phyloP scores from a whole-genome alignment of 768 basidiomycete species.

The Lactifluus rugatus region DNA sequence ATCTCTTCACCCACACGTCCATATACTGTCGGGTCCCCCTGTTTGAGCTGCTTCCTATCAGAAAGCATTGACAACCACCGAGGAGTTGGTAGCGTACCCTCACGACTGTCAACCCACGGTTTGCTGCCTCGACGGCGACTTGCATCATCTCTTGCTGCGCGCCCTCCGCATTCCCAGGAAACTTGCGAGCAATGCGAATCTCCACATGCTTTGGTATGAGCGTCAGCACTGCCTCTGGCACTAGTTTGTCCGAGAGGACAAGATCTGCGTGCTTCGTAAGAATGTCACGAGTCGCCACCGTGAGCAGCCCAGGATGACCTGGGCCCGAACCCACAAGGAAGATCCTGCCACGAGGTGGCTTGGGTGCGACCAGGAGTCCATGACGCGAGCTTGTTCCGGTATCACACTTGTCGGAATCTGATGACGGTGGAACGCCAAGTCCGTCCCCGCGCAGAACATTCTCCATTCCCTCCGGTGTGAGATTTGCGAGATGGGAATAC shows the following conservation, averaged over 20 bases:
- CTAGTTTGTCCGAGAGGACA: slow-evolving; percentile 93
- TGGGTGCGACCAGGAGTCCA: slow-evolving; percentile 22
- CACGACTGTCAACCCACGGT: slow-evolving; percentile 74
- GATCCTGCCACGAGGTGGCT: slow-evolving; percentile 51
- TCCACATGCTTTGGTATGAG: slow-evolving; percentile 66
- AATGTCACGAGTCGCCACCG: slow-evolving; percentile 72
- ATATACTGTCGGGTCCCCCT: slow-evolving; percentile 94
- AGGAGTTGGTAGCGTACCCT: slow-evolving; percentile 41
- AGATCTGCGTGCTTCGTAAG: slow-evolving; percentile 75
- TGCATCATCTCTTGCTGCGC: slow-evolving; percentile 95
- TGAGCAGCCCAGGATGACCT: slow-evolving; percentile 88
- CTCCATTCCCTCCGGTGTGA: slow-evolving; percentile 61
- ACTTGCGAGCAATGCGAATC: slow-evolving; percentile 89
- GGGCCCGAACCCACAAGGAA: slow-evolving; percentile 91
- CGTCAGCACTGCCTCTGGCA: slow-evolving; percentile 77
- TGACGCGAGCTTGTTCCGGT: slow-evolving; percentile 20
- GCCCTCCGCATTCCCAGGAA: slow-evolving; percentile 93
- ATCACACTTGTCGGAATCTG: not conserved
- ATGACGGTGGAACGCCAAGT: slow-evolving; percentile 17
- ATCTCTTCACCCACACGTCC: slow-evolving; percentile 94
- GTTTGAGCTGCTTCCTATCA: slow-evolving; percentile 59
- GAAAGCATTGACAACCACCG: not conserved
- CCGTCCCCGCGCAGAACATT: slow-evolving; percentile 41
- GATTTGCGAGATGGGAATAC: slow-evolving; percentile 57
- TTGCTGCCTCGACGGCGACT: slow-evolving; percentile 75